Conservation (phyloP, 768 basidiomycete species). For the Tricholoma matsutake region DNA sequence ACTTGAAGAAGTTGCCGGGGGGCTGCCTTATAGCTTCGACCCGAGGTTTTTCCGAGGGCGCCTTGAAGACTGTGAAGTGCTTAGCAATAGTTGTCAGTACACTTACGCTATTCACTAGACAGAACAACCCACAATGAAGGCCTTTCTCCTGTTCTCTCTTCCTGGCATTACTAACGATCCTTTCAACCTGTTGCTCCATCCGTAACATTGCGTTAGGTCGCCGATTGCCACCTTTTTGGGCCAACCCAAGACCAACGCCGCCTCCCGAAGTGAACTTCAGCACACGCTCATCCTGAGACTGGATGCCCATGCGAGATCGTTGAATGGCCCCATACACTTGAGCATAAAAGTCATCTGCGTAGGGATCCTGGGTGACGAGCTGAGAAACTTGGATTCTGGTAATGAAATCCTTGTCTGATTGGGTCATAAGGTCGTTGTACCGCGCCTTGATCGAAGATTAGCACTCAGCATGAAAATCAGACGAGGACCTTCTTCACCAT, state of each 20-base stretch:
- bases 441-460: slow-evolving; percentile 54
- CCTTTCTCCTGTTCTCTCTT: slow-evolving; percentile 85
- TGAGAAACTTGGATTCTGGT: slow-evolving; percentile 99
- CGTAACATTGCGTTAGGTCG: slow-evolving; percentile 86
- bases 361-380: slow-evolving; percentile 95
- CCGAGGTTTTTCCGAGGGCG: slow-evolving; percentile 91
- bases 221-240: slow-evolving; percentile 62
- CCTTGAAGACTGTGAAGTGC: slow-evolving; percentile 82
- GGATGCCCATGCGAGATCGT: slow-evolving; percentile 73
- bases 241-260: slow-evolving; percentile 81
- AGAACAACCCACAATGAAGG: slow-evolving; percentile 42
- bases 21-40: slow-evolving; percentile 93
- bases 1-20: slow-evolving; percentile 95
- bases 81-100: slow-evolving; percentile 21
- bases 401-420: slow-evolving; percentile 99
- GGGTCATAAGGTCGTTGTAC: slow-evolving; percentile 95
- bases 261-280: slow-evolving; percentile 81
- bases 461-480: neutral
- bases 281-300: slow-evolving; percentile 71
- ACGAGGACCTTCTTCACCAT: slow-evolving; percentile 56
- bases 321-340: slow-evolving; percentile 90
- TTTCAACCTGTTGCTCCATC: slow-evolving; percentile 94
- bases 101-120: neutral
- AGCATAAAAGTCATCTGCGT: slow-evolving; percentile 97
- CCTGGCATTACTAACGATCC: slow-evolving; percentile 90